phyloP scores from a whole-genome alignment of 768 basidiomycete species.

The Gautieria morchelliformis region DNA sequence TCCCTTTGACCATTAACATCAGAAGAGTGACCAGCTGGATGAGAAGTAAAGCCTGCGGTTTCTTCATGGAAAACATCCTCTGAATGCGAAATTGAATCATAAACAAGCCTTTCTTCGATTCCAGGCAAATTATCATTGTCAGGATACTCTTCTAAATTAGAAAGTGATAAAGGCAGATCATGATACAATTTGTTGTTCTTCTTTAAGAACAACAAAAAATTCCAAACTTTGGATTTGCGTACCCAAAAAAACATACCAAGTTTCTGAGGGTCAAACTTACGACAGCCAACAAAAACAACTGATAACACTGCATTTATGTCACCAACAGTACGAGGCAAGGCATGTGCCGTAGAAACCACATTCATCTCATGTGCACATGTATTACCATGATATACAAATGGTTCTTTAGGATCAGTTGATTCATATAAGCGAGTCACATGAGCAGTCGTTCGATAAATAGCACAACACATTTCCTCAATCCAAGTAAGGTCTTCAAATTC shows the following conservation, averaged over 20 bases:
- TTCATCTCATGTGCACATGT: conserved; percentile 26
- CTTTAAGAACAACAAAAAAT: conserved; percentile 28
- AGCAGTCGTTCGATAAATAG: conserved; percentile 19
- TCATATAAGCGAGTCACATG: conserved; percentile 19
- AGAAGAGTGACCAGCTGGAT: conserved; percentile 9
- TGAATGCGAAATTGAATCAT: conserved; percentile 9
- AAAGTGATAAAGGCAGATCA: conserved; percentile 20
- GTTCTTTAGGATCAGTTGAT: conserved; percentile 16
- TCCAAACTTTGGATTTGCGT: conserved; percentile 20
- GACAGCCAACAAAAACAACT: conserved; percentile 24
- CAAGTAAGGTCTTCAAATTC: conserved; percentile 19
- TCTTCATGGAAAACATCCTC: conserved; percentile 1
- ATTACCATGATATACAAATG: conserved; percentile 23
- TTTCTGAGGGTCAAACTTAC: conserved; percentile 11
- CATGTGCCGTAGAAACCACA: conserved; percentile 19
- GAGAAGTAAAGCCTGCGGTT: conserved; percentile 10
- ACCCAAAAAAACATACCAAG: conserved; percentile 20
- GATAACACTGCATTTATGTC: conserved; percentile 19
- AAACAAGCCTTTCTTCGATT: conserved; percentile 20
- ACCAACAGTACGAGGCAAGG: conserved; percentile 18
- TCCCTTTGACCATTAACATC: too few relatives aligned
- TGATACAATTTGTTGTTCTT: conserved; percentile 27
- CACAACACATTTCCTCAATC: conserved; percentile 23
- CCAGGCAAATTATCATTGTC: conserved; percentile 17
- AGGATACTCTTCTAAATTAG: conserved; percentile 13